Base-by-base conservation (phyloP, 176 grass and related monocot genomes). In the Cymbopogon citratus region DNA sequence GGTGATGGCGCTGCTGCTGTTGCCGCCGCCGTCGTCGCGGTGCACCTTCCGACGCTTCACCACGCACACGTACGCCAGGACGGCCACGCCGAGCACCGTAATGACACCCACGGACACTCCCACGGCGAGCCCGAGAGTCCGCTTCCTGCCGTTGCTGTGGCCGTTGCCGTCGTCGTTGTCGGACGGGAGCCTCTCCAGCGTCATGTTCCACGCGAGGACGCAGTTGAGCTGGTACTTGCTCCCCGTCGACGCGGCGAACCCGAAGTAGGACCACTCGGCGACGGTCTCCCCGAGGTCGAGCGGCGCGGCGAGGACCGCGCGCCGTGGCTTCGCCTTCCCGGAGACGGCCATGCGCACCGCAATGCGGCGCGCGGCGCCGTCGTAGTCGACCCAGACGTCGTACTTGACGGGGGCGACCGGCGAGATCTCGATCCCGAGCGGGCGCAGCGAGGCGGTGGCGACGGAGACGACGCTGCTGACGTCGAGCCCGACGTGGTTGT, bases 401-500 rank as follows among this genome's bases (percentile, higher is more conserved):
- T 93, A 91, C 67, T 94, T 98, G 59, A 52, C 77, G 27, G 56
- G 0, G 15, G 0, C 14, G 5, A 41, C 26, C 23, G 76, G 87
- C 0, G 87, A 90, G 82, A 98, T 94, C 86, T 87, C 56, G 84
- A 98, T 87, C 33, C 80, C 81, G 8, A 84, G 79, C 3, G 86
- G 81, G 33, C 1, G 65, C 36, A 94, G 83, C 63, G 82, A 79
- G 24, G 73, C 7, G 12, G 10, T 78, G 44, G 19, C 71, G 13
- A 67, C 82, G 13, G 95, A 98, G 83, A 81, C 54, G 81, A 98
- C 78, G 88, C 88, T 51, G 82, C 94, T 93, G 23, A 98, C 45
- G 81, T 98, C 35, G 79, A 98, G 85, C 52, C 95, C 95, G 15
- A 98, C 12, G 83, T 98, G 95, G 82, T 98, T 93, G 77, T 88